Percentiles rank a stretch among this genome's conserved stretches.
Evolutionary conservation across 2,329 filamentous ascomycete species (phyloP).

Genomic region (Anisogramma anomala): DNA sequence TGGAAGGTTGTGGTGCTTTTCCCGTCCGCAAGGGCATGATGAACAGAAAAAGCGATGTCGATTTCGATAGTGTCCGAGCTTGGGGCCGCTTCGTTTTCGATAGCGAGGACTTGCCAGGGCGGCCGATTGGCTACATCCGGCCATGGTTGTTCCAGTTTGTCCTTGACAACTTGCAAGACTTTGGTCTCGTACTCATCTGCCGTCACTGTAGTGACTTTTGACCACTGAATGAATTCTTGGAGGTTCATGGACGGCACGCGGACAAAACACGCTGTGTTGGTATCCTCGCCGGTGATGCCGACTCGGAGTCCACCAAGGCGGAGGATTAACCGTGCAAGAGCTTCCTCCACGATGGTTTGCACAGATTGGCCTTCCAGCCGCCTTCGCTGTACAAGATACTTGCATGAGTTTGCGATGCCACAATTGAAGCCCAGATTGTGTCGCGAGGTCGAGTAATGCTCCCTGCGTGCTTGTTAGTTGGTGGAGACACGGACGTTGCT

Average conservation of each 20-base stretch:
- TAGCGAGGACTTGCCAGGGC: slow-evolving; percentile 36
- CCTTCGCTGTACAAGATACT: slow-evolving; percentile 25
- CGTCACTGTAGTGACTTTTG: slow-evolving; percentile 6
- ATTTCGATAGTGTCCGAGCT: slow-evolving; percentile 17
- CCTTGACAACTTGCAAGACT: slow-evolving; percentile 25
- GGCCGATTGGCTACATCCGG: slow-evolving; percentile 28
- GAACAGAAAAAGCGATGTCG: slow-evolving; percentile 37
- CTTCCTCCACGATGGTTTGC: slow-evolving; percentile 23
- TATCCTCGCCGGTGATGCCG: slow-evolving; percentile 35
- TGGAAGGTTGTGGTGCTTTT: slow-evolving; percentile 38
- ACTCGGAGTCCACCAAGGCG: slow-evolving; percentile 37
- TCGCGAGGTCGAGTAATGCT: slow-evolving; percentile 34
- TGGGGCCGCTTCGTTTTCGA: slow-evolving; percentile 16
- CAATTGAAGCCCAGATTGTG: slow-evolving; percentile 36
- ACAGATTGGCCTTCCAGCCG: slow-evolving; percentile 12
- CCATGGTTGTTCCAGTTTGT: slow-evolving; percentile 31
- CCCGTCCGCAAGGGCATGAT: slow-evolving; percentile 44
- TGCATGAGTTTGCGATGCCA: slow-evolving; percentile 34
- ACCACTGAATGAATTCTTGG: slow-evolving; percentile 30
- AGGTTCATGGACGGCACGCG: slow-evolving; percentile 33
- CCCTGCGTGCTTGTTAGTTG: slow-evolving; percentile 22
- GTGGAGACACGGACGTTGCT: too few species aligned
- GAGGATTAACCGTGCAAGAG: slow-evolving; percentile 29
- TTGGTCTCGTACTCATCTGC: slow-evolving; percentile 18
- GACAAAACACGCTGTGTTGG: slow-evolving; percentile 32